Evolutionary conservation across 768 basidiomycete genomes (phyloP), one percentile per base, ranked within the genome.

Genomic region (Boletus vinaceobasis): DNA sequence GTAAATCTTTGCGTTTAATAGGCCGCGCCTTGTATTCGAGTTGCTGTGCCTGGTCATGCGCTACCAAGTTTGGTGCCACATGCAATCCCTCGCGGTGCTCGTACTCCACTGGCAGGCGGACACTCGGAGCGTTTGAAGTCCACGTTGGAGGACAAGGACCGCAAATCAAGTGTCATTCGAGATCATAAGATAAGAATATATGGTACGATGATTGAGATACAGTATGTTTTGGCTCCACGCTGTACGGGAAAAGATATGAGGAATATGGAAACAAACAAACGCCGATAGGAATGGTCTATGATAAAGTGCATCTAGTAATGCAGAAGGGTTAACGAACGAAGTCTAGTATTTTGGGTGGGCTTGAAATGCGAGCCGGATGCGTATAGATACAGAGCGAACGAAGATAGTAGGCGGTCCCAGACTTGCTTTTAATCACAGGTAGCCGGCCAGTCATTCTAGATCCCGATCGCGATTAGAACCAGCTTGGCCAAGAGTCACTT

Each of bases 361-460:
- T 45, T 19, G 33, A 38, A 46, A 46, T 48, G 35, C 11, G 36
- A 42, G 43, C 52, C 47, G 23, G 39, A 35, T 54, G 40, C 19
- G 27, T 50, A 66, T 55, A 48, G 54, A 67, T 60, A 65, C 63
- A 68, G 55, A 40, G 43, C 6, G 55, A 67, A 67, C 64, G 51
- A 67, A 67, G 13, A 19, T n/a, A 39, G 32, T 36, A 32, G 21
- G 10, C 43, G 10, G 44, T 19, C 27, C 21, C 23, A 14, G 36
- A 17, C 27, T 53, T 48, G 47, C 33, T 63, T 77, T 11, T 67
- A 84, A 65, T 82, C 80, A 60, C 82, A 83, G 52, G 64, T 55
- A 26, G 70, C 60, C 13, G 81, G 81, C 43, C 68, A 75, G 61
- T 84, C 83, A 59, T 77, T 80, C 80, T 84, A 60, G 31, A 38